Evolutionary conservation across 352 stramenopile genomes (phyloP), one percentile per base, ranked within the genome.

Genomic region (Globisporangium paddicum): DNA sequence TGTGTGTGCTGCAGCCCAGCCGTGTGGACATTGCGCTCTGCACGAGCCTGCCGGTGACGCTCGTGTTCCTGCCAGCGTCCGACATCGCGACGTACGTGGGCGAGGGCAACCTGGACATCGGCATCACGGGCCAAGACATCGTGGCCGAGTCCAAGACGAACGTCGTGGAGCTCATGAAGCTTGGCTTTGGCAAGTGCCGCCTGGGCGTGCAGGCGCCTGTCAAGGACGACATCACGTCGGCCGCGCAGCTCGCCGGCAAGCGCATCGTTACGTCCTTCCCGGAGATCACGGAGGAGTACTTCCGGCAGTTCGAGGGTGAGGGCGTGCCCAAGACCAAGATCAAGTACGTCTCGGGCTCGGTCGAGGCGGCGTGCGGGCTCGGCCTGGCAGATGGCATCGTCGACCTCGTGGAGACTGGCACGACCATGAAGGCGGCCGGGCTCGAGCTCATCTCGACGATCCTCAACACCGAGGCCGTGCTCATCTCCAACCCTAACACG

Each of bases 1-100:
- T n/a, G n/a, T 38, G 19, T 21, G 37, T 19, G 18, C 14, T 28
- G 13, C 66, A 82, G 75, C 90, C 89, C 1, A 86, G 75, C 62
- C 87, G 89, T 40, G 80, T 97, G 58, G 90, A 97, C 65, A 96
- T 98, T 68, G 96, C 97, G 37, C 67, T 98, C 14, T 98, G 93
- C 77, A 90, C 83, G 52, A 89, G 86, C 58, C 74, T 99, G 13
- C 93, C 95, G 0, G 92, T 99, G 45, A 99, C 96, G 34, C 79
- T 99, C 30, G 94, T 99, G 41, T 99, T 99, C 68, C 72, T 99
- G 21, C 96, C 96, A 1, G 96, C 97, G 1, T 71, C 96, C 0
- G 97, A 99, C 74, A 99, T 99, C 73, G 94, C 97, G 5, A 98
- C 91, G 55, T 99, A 98, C 65, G 96, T 99, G 11, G 97, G 95